Percentiles rank a stretch among this genome's conserved stretches.
phyloP scores from a whole-genome alignment of 208 protist species.

The Acanthamoeba castellanii region DNA sequence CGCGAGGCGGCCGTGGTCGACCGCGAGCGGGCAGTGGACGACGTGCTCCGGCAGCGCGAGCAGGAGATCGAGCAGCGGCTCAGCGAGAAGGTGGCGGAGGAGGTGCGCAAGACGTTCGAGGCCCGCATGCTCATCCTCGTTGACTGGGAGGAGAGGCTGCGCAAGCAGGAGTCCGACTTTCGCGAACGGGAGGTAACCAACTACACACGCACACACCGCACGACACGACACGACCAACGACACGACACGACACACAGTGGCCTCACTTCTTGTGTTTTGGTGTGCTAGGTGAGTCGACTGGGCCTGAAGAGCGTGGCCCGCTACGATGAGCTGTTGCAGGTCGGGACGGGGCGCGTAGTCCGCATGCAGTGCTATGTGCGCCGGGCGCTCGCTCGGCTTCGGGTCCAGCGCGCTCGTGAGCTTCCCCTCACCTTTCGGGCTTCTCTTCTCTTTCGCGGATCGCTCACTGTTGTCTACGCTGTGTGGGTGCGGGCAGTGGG shows the following conservation, averaged over 20 bases:
- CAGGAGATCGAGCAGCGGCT: not conserved
- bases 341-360: not conserved
- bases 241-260: not conserved
- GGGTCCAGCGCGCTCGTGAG: not conserved
- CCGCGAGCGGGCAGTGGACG: not conserved
- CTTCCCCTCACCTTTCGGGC: not conserved
- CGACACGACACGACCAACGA: not conserved
- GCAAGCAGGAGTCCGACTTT: not conserved
- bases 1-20: not conserved
- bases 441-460: not conserved
- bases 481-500: not conserved
- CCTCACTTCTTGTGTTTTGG: no score
- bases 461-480: no score
- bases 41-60: not conserved
- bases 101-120: not conserved
- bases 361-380: not conserved
- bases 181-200: not conserved
- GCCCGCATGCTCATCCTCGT: not conserved
- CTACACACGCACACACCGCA: no score
- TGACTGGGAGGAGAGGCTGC: slow-evolving; percentile 19
- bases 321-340: not conserved
- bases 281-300: not conserved
- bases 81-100: not conserved
- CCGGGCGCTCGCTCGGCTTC: not conserved
- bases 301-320: not conserved